Conservation (phyloP, 2,329 filamentous ascomycete genomes). For the Calycina marina region DNA sequence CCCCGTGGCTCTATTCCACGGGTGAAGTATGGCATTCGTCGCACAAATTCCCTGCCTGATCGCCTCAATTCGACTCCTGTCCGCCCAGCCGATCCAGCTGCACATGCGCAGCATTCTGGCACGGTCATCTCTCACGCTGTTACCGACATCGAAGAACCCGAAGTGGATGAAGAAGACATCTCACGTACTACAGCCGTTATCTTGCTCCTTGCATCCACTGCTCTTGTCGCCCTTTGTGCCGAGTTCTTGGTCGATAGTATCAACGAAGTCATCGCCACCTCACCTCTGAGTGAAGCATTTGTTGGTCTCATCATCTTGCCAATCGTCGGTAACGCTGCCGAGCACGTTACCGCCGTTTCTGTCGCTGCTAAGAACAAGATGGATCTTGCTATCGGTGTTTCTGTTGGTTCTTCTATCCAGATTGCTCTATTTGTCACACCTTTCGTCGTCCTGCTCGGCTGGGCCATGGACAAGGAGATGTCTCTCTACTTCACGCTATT, state of each 20-base stretch:
- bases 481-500: conserved; percentile 77
- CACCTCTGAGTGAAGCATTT: conserved; percentile 45
- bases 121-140: conserved; percentile 15
- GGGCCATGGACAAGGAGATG: conserved; percentile 55
- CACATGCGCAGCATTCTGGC: conserved; percentile 6
- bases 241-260: conserved; percentile 59
- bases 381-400: conserved; percentile 60
- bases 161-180: conserved; percentile 31
- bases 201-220: conserved; percentile 49
- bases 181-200: conserved; percentile 42
- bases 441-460: conserved; percentile 56
- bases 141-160: conserved; percentile 11
- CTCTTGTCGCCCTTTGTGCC: conserved; percentile 51
- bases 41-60: conserved; percentile 62
- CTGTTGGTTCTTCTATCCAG: conserved; percentile 57
- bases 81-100: conserved; percentile 1
- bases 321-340: conserved; percentile 59
- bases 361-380: conserved; percentile 65
- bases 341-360: conserved; percentile 57
- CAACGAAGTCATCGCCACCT: conserved; percentile 43
- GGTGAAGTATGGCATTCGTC: conserved; percentile 49
- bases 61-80: conserved; percentile 34
- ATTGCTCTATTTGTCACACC: conserved; percentile 59
- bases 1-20: conserved; percentile 29
- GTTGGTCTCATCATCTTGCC: conserved; percentile 60